Conservation (phyloP, 2,329 filamentous ascomycete genomes). For the Venturia carpophila region DNA sequence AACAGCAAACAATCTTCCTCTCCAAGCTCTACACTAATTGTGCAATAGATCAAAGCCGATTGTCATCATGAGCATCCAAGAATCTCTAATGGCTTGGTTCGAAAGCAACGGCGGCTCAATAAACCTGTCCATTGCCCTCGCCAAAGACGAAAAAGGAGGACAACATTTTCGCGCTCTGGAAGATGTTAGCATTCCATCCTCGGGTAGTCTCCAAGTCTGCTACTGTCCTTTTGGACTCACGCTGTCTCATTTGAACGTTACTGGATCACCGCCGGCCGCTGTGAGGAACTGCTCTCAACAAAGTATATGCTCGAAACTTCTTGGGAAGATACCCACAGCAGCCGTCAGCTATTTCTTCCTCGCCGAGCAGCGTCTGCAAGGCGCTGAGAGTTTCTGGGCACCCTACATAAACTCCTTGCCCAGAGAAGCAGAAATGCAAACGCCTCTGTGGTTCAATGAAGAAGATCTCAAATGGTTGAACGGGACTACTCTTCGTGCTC, state of each 20-base stretch:
- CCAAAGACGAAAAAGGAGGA: constrained; percentile 11
- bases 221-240: constrained; percentile 30
- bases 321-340: constrained; percentile 20
- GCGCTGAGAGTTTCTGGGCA: constrained; percentile 28
- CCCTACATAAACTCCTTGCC: constrained; percentile 33
- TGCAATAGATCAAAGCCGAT: not conserved
- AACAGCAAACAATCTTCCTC: not conserved
- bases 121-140: constrained; percentile 10
- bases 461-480: constrained; percentile 30
- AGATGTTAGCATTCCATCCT: not conserved
- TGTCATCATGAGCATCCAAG: not conserved
- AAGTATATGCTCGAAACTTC: constrained; percentile 11
- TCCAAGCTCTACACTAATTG: not conserved
- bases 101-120: constrained; percentile 9
- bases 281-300: not conserved
- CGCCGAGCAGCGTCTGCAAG: constrained; percentile 28
- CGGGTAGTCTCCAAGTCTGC: constrained; percentile 10
- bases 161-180: constrained; percentile 15
- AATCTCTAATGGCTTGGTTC: constrained; percentile 12
- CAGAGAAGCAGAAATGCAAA: constrained; percentile 27
- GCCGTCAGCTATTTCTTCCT: constrained; percentile 31
- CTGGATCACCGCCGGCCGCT: constrained; percentile 12
- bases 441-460: constrained; percentile 32
- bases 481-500: constrained; percentile 29
- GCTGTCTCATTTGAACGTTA: constrained; percentile 30